These are phyloP conservation scores for Acanthamoeba triangularis DNA, from an alignment of 208 protist species.

Conservation along the genomic window DNA sequence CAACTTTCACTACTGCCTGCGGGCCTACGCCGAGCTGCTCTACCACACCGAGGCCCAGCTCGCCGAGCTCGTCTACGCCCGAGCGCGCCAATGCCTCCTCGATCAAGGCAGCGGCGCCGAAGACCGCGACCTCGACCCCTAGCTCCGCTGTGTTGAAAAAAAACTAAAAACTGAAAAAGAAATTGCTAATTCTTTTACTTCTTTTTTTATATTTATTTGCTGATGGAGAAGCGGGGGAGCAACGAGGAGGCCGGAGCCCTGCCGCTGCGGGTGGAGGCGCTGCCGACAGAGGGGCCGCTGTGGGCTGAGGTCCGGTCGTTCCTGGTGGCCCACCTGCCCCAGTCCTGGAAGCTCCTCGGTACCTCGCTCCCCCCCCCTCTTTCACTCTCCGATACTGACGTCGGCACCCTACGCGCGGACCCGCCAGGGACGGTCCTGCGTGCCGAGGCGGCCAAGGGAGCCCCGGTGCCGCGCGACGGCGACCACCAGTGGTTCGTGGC, in stretches of 20 bases:
- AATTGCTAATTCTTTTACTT: too few relatives aligned
- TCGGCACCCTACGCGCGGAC: not conserved
- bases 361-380: not conserved
- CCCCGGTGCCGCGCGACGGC: not conserved
- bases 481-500: constrained; percentile 5
- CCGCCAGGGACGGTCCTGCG: not conserved
- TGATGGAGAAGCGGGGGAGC: not conserved
- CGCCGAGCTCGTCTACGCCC: not conserved
- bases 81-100: not conserved
- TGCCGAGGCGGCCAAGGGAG: not conserved
- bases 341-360: constrained; percentile 59
- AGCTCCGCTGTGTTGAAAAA: not conserved
- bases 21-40: not conserved
- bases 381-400: not conserved
- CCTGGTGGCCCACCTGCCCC: not conserved
- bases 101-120: not conserved
- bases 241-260: too few relatives aligned
- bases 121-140: not conserved
- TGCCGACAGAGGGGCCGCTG: not conserved
- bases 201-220: too few relatives aligned
- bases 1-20: constrained; percentile 26
- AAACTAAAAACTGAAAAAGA: not conserved
- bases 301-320: not conserved
- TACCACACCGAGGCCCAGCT: not conserved
- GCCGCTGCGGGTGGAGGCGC: not conserved